Evolutionary conservation across 2,329 filamentous ascomycete genomes (phyloP), one percentile per base, ranked within the genome.

Genomic region (Grosmannia clavigera): DNA sequence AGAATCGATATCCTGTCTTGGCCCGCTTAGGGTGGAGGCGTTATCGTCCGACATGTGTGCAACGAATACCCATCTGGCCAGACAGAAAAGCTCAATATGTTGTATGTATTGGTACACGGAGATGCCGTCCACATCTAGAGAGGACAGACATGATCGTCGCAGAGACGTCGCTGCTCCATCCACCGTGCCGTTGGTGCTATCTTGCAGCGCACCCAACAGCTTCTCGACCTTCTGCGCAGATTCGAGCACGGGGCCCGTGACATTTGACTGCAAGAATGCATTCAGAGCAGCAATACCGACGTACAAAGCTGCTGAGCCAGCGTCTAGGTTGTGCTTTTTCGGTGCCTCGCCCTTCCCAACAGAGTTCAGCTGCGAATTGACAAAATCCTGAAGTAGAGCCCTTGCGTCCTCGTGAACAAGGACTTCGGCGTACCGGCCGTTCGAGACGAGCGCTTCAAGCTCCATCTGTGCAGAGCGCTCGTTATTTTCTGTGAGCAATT

Each of bases 31-130:
- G 9, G 52, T n/a, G 29, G n/a, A 1, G 9, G 52, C n/a, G 29
- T 40, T 33, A n/a, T 10, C 35, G 9, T n/a, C 46, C 14, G 27
- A 9, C 6, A 58, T 7, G 12, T 48, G 38, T 1, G 19, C 19
- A 2, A 52, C 11, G 16, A 66, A 62, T 1, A 63, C 54, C 64
- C 65, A 75, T 31, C 76, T 73, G 3, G 92, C 89, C 7, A 96
- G 76, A 64, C 84, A 86, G 63, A 97, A 88, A 1, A 97, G 79
- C 69, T 96, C 90, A 16, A 96, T 78, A 64, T 88, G 81, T 0
- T 92, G 90, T 25, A 91, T 91, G 61, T 95, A 80, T 55, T 86
- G 83, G 72, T 97, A 99, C 0, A 88, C 87, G 0, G 88, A 86
- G 54, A 95, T 86, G 12, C 94, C 94, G 70, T 99, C 94, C 0